Conservation (phyloP, 2,329 filamentous ascomycete species). For the Lecanicillium sp. region DNA sequence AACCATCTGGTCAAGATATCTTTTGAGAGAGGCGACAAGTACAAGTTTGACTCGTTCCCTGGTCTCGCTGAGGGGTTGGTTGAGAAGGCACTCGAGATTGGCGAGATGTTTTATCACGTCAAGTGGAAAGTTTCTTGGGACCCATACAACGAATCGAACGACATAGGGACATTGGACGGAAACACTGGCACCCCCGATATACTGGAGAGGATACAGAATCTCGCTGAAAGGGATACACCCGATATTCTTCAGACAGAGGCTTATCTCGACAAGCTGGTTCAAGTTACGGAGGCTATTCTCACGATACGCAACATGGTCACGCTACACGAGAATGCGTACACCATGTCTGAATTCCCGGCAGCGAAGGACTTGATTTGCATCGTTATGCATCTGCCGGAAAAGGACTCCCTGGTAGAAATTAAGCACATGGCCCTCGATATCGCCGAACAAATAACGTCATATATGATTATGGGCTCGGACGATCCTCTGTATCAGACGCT, state of each 20-base stretch:
- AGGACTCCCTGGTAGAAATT: constrained; percentile 69
- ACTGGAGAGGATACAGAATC: constrained; percentile 60
- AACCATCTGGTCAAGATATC: constrained; percentile 95
- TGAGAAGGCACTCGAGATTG: constrained; percentile 74
- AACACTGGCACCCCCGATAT: constrained; percentile 43
- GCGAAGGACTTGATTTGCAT: constrained; percentile 80
- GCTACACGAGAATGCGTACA: constrained; percentile 77
- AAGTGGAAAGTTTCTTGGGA: constrained; percentile 73
- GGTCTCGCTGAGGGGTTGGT: constrained; percentile 82
- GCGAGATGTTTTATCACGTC: constrained; percentile 71
- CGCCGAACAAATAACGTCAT: constrained; percentile 82
- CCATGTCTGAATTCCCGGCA: constrained; percentile 66
- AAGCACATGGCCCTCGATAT: constrained; percentile 90
- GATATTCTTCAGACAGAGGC: constrained; percentile 66
- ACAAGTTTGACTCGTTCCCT: constrained; percentile 87
- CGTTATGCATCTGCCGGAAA: constrained; percentile 66
- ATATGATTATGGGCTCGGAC: constrained; percentile 60
- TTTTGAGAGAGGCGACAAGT: constrained; percentile 89
- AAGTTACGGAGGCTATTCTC: constrained; percentile 78
- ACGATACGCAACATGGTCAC: constrained; percentile 96
- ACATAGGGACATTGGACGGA: constrained; percentile 36
- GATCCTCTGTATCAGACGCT: constrained; percentile 77
- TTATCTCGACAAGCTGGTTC: constrained; percentile 62
- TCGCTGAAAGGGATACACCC: constrained; percentile 51
- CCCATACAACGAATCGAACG: constrained; percentile 41